Evolutionary conservation across 2,329 filamentous ascomycete genomes (phyloP).

Genomic region (Microsporum ferrugineum): DNA sequence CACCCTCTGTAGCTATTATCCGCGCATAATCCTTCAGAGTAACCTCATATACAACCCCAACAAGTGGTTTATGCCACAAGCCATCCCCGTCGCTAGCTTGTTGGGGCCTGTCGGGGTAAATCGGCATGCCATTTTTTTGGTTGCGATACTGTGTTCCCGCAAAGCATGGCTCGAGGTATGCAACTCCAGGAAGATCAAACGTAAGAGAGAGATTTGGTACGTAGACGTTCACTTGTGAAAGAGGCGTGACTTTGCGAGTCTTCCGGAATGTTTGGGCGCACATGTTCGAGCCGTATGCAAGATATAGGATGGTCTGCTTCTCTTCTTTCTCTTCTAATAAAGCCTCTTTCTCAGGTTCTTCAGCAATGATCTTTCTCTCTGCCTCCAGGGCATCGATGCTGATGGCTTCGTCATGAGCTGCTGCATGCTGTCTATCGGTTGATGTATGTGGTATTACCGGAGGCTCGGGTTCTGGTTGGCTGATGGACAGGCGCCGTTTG

Average conservation of each 20-base stretch:
- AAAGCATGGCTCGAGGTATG: slow-evolving; percentile 86
- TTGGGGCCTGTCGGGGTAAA: neutral
- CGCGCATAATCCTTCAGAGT: slow-evolving; percentile 68
- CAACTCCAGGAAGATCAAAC: slow-evolving; percentile 75
- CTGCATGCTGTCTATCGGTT: slow-evolving; percentile 15
- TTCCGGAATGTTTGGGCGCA: slow-evolving; percentile 68
- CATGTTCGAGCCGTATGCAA: slow-evolving; percentile 89
- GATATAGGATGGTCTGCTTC: slow-evolving; percentile 55
- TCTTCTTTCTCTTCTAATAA: slow-evolving; percentile 5
- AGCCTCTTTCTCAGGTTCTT: slow-evolving; percentile 12
- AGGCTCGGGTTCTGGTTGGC: neutral
- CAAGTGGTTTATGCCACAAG: slow-evolving; percentile 67
- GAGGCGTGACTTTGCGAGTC: slow-evolving; percentile 62
- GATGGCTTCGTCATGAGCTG: slow-evolving; percentile 18
- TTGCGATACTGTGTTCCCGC: slow-evolving; percentile 62
- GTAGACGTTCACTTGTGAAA: slow-evolving; percentile 70
- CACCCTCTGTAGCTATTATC: slow-evolving; percentile 85
- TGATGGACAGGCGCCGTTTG: neutral
- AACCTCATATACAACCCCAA: slow-evolving; percentile 93
- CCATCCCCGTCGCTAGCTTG: slow-evolving; percentile 17
- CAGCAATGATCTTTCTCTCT: slow-evolving; percentile 13
- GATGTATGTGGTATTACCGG: slow-evolving; percentile 16
- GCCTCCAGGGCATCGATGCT: slow-evolving; percentile 15
- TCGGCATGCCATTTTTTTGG: slow-evolving; percentile 3
- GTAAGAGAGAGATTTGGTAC: slow-evolving; percentile 67